Conservation (phyloP, 495 filamentous ascomycete species). For the Apodospora peruviana region DNA sequence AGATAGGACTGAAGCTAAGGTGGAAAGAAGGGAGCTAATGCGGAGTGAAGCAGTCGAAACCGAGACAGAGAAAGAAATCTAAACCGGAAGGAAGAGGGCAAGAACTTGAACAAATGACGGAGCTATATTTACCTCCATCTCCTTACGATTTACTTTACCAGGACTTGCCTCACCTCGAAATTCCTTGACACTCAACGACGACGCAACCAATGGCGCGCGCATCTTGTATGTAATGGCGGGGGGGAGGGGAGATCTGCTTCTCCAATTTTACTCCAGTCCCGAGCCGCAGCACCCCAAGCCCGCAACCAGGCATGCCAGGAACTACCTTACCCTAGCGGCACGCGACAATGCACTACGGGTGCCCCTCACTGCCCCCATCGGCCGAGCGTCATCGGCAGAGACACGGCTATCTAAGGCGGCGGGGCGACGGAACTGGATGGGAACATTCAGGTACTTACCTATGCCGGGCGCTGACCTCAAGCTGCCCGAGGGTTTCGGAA, state of each 20-base stretch:
- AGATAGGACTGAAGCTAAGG: neutral
- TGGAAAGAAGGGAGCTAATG: neutral
- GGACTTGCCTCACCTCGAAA: neutral
- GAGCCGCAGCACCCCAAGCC: no score
- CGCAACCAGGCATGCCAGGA: no score
- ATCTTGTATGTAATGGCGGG: neutral
- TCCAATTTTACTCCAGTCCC: neutral
- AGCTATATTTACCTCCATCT: neutral
- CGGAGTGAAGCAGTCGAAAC: no score
- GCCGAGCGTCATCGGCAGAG: constrained; percentile 23
- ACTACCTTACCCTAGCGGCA: no score
- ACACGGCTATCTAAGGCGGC: constrained; percentile 25
- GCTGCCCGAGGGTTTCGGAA: no score
- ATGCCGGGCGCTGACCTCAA: constrained; percentile 12
- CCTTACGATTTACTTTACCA: neutral
- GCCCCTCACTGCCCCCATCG: constrained; percentile 13
- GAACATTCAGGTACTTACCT: neutral
- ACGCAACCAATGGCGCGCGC: neutral
- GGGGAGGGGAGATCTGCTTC: neutral
- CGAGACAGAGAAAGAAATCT: no score
- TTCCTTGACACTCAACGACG: neutral
- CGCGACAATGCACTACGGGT: neutral
- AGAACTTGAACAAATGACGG: no score
- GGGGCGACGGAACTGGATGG: no score
- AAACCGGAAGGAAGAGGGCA: no score